Evolutionary conservation across 129 eudicot species (phyloP).

Genomic region (Glebionis coronaria): DNA sequence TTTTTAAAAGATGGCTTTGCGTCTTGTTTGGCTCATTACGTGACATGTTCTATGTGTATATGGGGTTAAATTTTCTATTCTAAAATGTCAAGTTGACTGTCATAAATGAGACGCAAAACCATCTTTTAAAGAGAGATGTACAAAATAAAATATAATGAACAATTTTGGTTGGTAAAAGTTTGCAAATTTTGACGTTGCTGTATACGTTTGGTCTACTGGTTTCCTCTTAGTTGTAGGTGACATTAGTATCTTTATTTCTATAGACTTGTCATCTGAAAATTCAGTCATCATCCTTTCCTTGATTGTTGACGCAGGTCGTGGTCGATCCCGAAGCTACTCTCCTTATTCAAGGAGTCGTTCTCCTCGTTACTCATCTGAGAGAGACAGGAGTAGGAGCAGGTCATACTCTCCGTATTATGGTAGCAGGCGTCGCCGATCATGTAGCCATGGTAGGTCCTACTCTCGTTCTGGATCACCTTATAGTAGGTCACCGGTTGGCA

Average conservation of each 20-base stretch:
- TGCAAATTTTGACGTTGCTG: too few relatives aligned
- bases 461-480: constrained; percentile 50
- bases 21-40: too few relatives aligned
- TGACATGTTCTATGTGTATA: neutral
- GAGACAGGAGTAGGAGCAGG: constrained; percentile 51
- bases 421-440: constrained; percentile 31
- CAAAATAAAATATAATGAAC: too few relatives aligned
- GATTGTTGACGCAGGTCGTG: constrained; percentile 35
- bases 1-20: too few relatives aligned
- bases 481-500: constrained; percentile 21
- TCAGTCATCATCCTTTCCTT: neutral
- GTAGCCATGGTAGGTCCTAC: constrained; percentile 50
- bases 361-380: constrained; percentile 52
- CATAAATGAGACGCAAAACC: neutral
- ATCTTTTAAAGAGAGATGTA: neutral
- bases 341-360: constrained; percentile 52
- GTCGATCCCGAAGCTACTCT: constrained; percentile 62
- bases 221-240: too few relatives aligned
- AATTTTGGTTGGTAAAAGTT: too few relatives aligned
- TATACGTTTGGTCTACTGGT: too few relatives aligned
- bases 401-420: constrained; percentile 47
- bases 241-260: too few relatives aligned
- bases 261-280: neutral
- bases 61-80: neutral
- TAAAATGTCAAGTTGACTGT: too few relatives aligned